Evolutionary conservation across 2,329 filamentous ascomycete genomes (phyloP).

Genomic region (Neopestalotiopsis rosae): DNA sequence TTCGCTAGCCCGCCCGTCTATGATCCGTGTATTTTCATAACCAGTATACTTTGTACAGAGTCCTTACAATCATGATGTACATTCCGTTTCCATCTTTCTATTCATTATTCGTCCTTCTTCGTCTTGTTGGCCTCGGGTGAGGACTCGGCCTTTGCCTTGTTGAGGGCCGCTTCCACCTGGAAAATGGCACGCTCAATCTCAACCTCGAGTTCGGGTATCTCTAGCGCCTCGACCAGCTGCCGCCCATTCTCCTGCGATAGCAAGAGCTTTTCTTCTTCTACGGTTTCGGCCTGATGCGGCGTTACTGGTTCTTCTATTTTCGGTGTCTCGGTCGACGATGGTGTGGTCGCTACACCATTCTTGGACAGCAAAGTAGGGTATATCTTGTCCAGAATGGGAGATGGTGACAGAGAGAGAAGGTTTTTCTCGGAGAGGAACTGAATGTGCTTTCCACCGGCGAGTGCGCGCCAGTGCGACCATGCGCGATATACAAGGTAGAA

Average conservation of each 20-base stretch:
- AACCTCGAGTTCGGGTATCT: slow-evolving; percentile 72
- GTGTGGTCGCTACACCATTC: slow-evolving; percentile 29
- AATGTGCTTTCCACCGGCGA: slow-evolving; percentile 83
- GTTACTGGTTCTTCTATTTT: slow-evolving; percentile 21
- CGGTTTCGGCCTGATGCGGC: slow-evolving; percentile 31
- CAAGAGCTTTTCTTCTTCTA: slow-evolving; percentile 49
- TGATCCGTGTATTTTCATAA: slow-evolving; percentile 21
- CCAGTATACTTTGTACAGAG: slow-evolving; percentile 15
- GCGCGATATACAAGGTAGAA: slow-evolving; percentile 93
- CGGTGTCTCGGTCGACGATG: slow-evolving; percentile 23
- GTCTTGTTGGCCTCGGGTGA: slow-evolving; percentile 21
- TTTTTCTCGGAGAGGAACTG: slow-evolving; percentile 80
- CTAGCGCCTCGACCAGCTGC: slow-evolving; percentile 64
- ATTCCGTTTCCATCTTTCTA: slow-evolving; percentile 14
- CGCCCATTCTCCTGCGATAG: slow-evolving; percentile 59
- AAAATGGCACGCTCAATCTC: slow-evolving; percentile 79
- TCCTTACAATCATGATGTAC: slow-evolving; percentile 4
- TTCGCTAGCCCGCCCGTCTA: slow-evolving; percentile 16
- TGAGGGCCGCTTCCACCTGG: slow-evolving; percentile 66
- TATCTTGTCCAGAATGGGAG: slow-evolving; percentile 72
- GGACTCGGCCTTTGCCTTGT: slow-evolving; percentile 33
- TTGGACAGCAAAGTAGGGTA: slow-evolving; percentile 56
- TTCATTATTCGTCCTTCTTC: slow-evolving; percentile 26
- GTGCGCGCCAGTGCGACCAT: slow-evolving; percentile 89
- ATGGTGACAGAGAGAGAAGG: slow-evolving; percentile 70